Percentiles rank a stretch among this genome's conserved stretches.
phyloP scores from a whole-genome alignment of 257 asterid genomes.

The Eucommia ulmoides region DNA sequence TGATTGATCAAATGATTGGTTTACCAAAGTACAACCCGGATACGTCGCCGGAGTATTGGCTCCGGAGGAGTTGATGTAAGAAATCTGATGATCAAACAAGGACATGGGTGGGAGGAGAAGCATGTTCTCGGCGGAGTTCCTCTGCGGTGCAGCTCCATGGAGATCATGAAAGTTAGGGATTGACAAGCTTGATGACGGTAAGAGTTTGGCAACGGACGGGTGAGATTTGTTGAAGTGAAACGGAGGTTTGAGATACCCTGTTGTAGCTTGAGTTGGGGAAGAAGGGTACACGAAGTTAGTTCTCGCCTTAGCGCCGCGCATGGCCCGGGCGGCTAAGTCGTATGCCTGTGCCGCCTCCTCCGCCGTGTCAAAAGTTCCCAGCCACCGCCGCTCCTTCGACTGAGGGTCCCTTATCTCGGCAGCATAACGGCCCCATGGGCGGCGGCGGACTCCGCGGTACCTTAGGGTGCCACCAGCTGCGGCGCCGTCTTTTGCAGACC shows the following conservation, averaged over 20 bases:
- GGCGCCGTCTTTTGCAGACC: constrained; percentile 31
- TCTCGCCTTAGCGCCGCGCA: constrained; percentile 82
- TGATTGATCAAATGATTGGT: constrained; percentile 18
- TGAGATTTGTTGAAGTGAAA: constrained; percentile 22
- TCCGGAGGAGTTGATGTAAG: not conserved
- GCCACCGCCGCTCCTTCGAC: constrained; percentile 84
- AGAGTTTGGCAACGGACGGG: constrained; percentile 12
- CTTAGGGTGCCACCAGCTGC: constrained; percentile 24
- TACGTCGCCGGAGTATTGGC: constrained; percentile 15
- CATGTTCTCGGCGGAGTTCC: constrained; percentile 3
- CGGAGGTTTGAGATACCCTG: constrained; percentile 25
- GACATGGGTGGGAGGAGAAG: constrained; percentile 19
- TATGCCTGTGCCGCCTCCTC: constrained; percentile 95
- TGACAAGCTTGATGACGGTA: no score
- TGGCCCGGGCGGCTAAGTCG: constrained; percentile 87
- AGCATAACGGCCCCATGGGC: constrained; percentile 96
- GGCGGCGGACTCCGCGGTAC: constrained; percentile 90
- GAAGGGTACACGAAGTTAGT: constrained; percentile 76
- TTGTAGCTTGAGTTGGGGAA: constrained; percentile 9
- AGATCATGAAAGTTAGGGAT: no score
- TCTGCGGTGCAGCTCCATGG: constrained; percentile 15
- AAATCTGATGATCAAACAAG: constrained; percentile 9
- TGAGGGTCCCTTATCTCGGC: constrained; percentile 91
- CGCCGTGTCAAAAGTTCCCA: constrained; percentile 87
- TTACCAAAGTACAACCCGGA: not conserved